Evolutionary conservation across 768 basidiomycete species (phyloP).

Genomic region (Crassisporium funariophilum): DNA sequence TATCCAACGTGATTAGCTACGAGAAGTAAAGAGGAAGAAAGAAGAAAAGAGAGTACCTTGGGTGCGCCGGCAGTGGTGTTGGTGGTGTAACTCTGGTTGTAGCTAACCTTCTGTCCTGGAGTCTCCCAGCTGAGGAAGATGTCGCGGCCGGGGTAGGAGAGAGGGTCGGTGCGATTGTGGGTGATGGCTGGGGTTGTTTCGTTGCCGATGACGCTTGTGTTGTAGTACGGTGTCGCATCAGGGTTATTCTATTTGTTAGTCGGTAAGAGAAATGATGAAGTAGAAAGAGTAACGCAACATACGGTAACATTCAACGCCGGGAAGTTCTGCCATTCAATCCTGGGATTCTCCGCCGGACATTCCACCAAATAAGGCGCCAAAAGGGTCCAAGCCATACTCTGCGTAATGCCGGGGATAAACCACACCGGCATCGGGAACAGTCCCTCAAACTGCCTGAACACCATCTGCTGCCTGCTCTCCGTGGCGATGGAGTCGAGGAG

Average conservation of each 20-base stretch:
- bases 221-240: constrained; percentile 25
- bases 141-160: constrained; percentile 47
- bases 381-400: constrained; percentile 64
- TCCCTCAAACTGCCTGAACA: constrained; percentile 63
- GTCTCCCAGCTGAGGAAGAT: constrained; percentile 56
- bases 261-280: constrained; percentile 6
- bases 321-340: constrained; percentile 56
- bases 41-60: too few species aligned
- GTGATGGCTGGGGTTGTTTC: constrained; percentile 51
- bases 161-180: constrained; percentile 50
- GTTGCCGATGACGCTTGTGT: constrained; percentile 27
- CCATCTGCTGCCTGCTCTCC: constrained; percentile 67
- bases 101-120: constrained; percentile 53
- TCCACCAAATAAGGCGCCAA: constrained; percentile 51
- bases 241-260: constrained; percentile 21
- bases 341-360: constrained; percentile 56
- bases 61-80: constrained; percentile 45
- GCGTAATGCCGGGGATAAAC: constrained; percentile 60
- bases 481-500: constrained; percentile 60
- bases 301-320: constrained; percentile 52
- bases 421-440: constrained; percentile 61
- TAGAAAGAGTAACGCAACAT: too few species aligned
- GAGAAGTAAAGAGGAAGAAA: not conserved
- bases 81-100: constrained; percentile 54
- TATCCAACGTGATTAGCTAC: constrained; percentile 13